Percentiles rank a stretch among this genome's conserved stretches.
These are phyloP conservation scores for Schizosaccharomyces octosporus DNA, from an alignment of 805 yeast species.

Conservation along the genomic window DNA sequence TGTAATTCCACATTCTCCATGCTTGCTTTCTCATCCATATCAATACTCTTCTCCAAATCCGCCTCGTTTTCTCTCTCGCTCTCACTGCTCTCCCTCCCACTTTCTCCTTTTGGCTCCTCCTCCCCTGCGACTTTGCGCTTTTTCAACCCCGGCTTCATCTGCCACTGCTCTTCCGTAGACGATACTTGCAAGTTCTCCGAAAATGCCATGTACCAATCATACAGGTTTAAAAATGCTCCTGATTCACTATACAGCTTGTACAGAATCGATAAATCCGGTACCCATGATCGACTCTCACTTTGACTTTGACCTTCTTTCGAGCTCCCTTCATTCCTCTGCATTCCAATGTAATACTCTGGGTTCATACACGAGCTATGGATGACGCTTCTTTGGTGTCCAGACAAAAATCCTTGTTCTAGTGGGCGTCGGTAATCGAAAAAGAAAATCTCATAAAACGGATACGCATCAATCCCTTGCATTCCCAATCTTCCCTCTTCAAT, in stretches of 20 bases:
- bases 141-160: too few relatives aligned
- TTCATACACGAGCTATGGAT: not conserved
- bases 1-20: not conserved
- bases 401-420: not conserved
- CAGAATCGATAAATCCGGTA: not conserved
- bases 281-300: not conserved
- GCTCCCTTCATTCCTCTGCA: not conserved
- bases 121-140: not conserved
- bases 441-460: not conserved
- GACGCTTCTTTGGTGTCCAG: not conserved
- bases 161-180: not conserved
- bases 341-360: not conserved
- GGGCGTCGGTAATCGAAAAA: not conserved
- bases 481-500: not conserved
- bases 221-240: slow-evolving; percentile 5
- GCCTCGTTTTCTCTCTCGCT: not conserved
- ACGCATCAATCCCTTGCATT: not conserved
- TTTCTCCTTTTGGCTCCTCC: not conserved
- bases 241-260: slow-evolving; percentile 6
- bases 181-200: not conserved
- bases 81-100: not conserved
- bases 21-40: not conserved
- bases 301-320: not conserved
- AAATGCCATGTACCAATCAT: slow-evolving; percentile 8
- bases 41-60: not conserved